Base-by-base conservation (phyloP, 139 green algal species). In the Volvox reticuliferus region DNA sequence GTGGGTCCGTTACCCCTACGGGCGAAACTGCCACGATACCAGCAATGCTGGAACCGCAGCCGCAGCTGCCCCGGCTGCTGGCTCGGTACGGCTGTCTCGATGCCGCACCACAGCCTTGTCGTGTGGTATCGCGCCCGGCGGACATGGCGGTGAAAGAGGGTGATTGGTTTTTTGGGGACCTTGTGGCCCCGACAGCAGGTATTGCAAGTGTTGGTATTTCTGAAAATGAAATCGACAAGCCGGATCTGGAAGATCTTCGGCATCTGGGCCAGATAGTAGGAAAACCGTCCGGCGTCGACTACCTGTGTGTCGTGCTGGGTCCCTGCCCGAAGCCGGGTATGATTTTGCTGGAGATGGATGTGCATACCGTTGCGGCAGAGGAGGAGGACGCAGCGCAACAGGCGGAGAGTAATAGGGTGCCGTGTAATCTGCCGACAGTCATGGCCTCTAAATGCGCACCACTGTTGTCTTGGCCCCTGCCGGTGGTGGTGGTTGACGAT, bases 311-410 rank as follows among this genome's bases (percentile, higher is more conserved):
- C 28, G 28, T 36, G n/a, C 28, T 65, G 33, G 65, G 63, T 61
- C 33, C 82, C 20, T 79, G 63, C 24, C 55, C 63, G 22, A 0
- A 1, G 9, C 82, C 65, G 14, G 82, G 65, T 13, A 32, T 88
- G 33, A 24, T 79, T 24, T 20, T 88, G 82, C 82, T 88, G 82
- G 82, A 88, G 82, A 12, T 88, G 82, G 82, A 79, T n/a, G 30
- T 71, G 13, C 19, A 55, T 71, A 79, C 16, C 73, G 26, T 36
- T 14, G 36, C 18, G 5, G 79, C 79, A n/a, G 36, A 22, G 36
- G 79, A 6, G 26, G 12, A 17, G 50, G 22, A 44, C 79, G 55
- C 17, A 17, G 79, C 16, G 9, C 26, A 28, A 9, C 44, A 33
- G 9, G 44, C 79, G 12, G 44, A 12, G 13, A 18, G 24, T 18